These are phyloP conservation scores for Alternaria postmessia DNA, from an alignment of 2,329 filamentous ascomycete species.

Conservation along the genomic window DNA sequence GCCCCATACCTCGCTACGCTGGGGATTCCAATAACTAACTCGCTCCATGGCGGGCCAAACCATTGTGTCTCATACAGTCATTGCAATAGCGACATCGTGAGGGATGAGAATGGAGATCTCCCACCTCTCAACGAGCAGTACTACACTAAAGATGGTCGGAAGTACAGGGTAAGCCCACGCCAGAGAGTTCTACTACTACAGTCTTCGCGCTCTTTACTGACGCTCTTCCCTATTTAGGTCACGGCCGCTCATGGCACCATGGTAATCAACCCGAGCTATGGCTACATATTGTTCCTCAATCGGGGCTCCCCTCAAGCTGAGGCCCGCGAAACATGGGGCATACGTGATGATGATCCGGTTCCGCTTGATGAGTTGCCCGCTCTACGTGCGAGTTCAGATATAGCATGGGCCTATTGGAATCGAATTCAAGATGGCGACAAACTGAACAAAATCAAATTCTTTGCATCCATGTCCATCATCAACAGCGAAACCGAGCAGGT, in stretches of 20 bases:
- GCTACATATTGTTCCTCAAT: background rate
- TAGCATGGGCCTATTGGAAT: constrained; percentile 12
- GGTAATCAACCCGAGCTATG: background rate
- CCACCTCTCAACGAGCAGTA: background rate
- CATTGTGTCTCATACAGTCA: constrained; percentile 1
- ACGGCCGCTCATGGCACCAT: background rate
- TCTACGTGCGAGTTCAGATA: constrained; percentile 6
- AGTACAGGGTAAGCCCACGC: constrained; percentile 1
- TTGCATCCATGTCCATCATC: background rate
- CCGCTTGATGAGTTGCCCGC: constrained; percentile 1
- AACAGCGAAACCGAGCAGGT: background rate
- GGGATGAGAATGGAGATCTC: background rate
- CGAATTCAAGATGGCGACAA: background rate
- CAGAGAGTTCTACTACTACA: no score
- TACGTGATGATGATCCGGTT: background rate
- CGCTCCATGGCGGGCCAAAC: background rate
- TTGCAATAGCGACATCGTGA: background rate
- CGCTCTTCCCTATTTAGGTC: background rate
- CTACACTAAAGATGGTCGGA: background rate
- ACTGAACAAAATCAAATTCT: background rate
- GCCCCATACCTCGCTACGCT: background rate
- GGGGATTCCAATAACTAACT: background rate
- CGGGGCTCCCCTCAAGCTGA: background rate
- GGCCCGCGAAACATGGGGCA: background rate
- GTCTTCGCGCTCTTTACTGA: background rate